phyloP scores from a whole-genome alignment of 2,329 filamentous ascomycete species.

The Botrytis hyacinthi region DNA sequence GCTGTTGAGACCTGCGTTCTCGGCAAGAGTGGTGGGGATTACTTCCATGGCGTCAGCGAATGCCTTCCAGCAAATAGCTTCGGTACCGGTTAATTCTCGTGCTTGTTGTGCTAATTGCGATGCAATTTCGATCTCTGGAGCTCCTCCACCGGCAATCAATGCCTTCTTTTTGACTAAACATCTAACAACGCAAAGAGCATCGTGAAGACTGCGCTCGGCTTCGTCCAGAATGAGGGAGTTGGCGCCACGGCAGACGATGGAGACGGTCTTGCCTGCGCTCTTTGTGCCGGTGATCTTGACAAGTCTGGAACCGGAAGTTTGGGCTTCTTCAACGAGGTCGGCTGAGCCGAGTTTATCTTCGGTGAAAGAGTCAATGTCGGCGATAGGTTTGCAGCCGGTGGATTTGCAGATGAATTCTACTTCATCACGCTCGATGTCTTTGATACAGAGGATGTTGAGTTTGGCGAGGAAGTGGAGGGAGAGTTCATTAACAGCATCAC shows the following conservation, averaged over 20 bases:
- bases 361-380: slow-evolving; percentile 96
- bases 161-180: slow-evolving; percentile 99
- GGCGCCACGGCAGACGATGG: slow-evolving; percentile 89
- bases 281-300: slow-evolving; percentile 94
- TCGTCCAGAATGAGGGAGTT: slow-evolving; percentile 95
- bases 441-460: slow-evolving; percentile 90
- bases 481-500: slow-evolving; percentile 96
- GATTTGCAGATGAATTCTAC: slow-evolving; percentile 99
- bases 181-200: slow-evolving; percentile 94
- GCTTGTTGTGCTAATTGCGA: slow-evolving; percentile 80
- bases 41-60: slow-evolving; percentile 98
- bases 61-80: slow-evolving; percentile 98
- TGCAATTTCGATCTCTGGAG: slow-evolving; percentile 94
- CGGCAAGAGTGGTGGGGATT: slow-evolving; percentile 91
- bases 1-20: slow-evolving; percentile 96
- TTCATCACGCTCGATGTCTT: slow-evolving; percentile 98
- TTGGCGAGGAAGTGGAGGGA: slow-evolving; percentile 97
- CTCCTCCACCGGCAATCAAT: slow-evolving; percentile 94
- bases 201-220: slow-evolving; percentile 93
- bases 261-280: slow-evolving; percentile 81
- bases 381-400: slow-evolving; percentile 97
- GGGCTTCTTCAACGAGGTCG: slow-evolving; percentile 89
- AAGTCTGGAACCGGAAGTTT: slow-evolving; percentile 83
- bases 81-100: slow-evolving; percentile 81
- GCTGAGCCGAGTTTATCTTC: slow-evolving; percentile 96